Conservation (phyloP, 495 filamentous ascomycete species). For the Penicillium steckii region DNA sequence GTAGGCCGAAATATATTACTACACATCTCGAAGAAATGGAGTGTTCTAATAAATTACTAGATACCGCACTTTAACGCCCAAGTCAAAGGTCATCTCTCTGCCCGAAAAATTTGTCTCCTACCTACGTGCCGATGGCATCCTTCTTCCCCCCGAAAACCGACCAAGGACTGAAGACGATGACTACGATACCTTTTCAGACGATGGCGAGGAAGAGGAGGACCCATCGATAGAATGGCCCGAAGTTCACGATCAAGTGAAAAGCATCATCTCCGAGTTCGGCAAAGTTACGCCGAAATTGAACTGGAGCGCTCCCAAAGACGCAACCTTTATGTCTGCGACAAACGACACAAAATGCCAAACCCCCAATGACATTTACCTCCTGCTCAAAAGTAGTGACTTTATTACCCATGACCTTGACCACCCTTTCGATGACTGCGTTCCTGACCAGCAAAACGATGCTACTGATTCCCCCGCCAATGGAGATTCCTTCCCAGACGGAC, state of each 20-base stretch:
- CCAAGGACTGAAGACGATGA: slow-evolving; percentile 37
- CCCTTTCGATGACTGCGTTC: slow-evolving; percentile 77
- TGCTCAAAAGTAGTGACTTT: slow-evolving; percentile 91
- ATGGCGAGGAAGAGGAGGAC: slow-evolving; percentile 49
- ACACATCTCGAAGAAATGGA: not conserved
- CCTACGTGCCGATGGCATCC: slow-evolving; percentile 88
- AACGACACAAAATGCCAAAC: slow-evolving; percentile 87
- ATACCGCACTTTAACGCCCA: slow-evolving; percentile 80
- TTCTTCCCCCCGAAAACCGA: slow-evolving; percentile 62
- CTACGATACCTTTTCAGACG: slow-evolving; percentile 38
- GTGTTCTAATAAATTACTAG: slow-evolving; percentile 25
- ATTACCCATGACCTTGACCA: slow-evolving; percentile 92
- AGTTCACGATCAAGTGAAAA: slow-evolving; percentile 72
- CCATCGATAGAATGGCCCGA: slow-evolving; percentile 63
- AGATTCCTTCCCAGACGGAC: not conserved
- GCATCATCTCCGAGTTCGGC: slow-evolving; percentile 75
- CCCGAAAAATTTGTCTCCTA: slow-evolving; percentile 74
- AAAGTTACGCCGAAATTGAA: slow-evolving; percentile 89
- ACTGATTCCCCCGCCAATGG: slow-evolving; percentile 8
- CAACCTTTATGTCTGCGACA: slow-evolving; percentile 87
- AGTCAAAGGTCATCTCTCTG: slow-evolving; percentile 79
- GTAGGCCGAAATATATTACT: slow-evolving; percentile 22
- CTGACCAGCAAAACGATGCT: slow-evolving; percentile 27
- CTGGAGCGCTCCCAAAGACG: slow-evolving; percentile 96
- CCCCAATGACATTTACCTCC: slow-evolving; percentile 87